phyloP scores from a whole-genome alignment of 768 basidiomycete species.

The Tylopilus rubrobrunneus region DNA sequence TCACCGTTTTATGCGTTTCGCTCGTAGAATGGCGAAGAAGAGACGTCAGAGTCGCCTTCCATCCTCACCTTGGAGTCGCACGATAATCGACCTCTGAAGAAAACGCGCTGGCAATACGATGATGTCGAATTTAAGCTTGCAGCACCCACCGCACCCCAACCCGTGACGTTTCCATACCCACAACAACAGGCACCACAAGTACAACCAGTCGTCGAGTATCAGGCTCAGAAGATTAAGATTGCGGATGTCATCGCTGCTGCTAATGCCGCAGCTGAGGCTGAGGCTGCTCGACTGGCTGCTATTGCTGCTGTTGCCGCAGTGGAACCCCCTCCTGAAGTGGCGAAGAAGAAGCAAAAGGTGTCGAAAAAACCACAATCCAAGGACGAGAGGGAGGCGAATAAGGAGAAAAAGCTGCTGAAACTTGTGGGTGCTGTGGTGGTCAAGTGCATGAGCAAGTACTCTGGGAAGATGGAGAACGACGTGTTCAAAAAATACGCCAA shows the following conservation, averaged over 20 bases:
- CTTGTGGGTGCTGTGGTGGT: constrained; percentile 90
- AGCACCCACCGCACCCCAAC: not conserved
- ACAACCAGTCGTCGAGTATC: not conserved
- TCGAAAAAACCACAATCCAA: constrained; percentile 41
- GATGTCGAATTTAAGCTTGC: constrained; percentile 19
- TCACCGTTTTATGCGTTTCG: not conserved
- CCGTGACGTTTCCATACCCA: not conserved
- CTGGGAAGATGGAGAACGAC: constrained; percentile 69
- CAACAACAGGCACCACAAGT: not conserved
- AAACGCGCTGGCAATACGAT: constrained; percentile 29
- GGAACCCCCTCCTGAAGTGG: constrained; percentile 12
- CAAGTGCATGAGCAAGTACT: constrained; percentile 87
- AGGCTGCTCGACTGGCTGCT: constrained; percentile 29
- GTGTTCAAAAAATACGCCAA: constrained; percentile 94
- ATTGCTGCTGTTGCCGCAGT: constrained; percentile 13
- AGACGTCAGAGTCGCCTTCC: constrained; percentile 14
- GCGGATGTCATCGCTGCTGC: constrained; percentile 42
- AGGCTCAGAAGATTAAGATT: constrained; percentile 27
- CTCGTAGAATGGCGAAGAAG: constrained; percentile 32
- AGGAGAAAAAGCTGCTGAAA: constrained; percentile 81
- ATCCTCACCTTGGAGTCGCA: constrained; percentile 19
- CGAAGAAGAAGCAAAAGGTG: constrained; percentile 26
- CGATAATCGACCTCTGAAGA: constrained; percentile 31
- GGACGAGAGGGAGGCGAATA: constrained; percentile 61
- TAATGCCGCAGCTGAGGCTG: constrained; percentile 33